Evolutionary conservation across 2,329 filamentous ascomycete genomes (phyloP), one percentile per base, ranked within the genome.

Genomic region (Parafenestella ontariensis): DNA sequence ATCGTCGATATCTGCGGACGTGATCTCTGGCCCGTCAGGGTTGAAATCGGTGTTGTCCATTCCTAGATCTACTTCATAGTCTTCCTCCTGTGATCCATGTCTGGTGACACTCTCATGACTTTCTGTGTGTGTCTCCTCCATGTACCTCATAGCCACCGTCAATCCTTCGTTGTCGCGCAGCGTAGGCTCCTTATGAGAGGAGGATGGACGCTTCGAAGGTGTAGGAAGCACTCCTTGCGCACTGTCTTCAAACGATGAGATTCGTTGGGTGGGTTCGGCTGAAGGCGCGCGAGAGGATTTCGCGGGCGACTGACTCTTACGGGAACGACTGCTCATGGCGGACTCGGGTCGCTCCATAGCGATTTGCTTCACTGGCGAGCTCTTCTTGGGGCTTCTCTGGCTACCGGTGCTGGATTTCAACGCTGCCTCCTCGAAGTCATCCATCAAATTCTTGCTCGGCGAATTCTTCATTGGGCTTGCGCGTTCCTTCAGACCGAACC

Each of bases 1-100:
- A 64, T 91, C 88, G 61, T 92, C 89, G 11, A 81, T 62, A 62
- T 62, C 81, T 75, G 51, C 73, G 45, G 52, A 73, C 47, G 59
- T 70, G 17, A 65, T 43, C 5, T 70, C 69, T 28, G 49, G 69
- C 1, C 65, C 70, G 43, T 76, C 73, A 11, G 56, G 68, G 39
- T 72, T 70, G 57, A 69, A 74, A 3, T 75, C 71, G 18, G 67
- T 66, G 33, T 69, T 63, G 17, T 73, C 70, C 23, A 66, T 42
- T 23, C 64, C 62, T 13, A 61, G 42, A 40, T 71, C 69, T 7
- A 69, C 46, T 9, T 67, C 62, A 13, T 54, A 54, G 5, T 60
- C 54, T 9, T 65, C 60, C 21, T 65, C 59, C 39, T 66, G 53
- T 7, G 62, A 62, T 41, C 61, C 64, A 33, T 68, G 60, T 43